Evolutionary conservation across 2,329 filamentous ascomycete genomes (phyloP).

Genomic region (Colletotrichum simmondsii): DNA sequence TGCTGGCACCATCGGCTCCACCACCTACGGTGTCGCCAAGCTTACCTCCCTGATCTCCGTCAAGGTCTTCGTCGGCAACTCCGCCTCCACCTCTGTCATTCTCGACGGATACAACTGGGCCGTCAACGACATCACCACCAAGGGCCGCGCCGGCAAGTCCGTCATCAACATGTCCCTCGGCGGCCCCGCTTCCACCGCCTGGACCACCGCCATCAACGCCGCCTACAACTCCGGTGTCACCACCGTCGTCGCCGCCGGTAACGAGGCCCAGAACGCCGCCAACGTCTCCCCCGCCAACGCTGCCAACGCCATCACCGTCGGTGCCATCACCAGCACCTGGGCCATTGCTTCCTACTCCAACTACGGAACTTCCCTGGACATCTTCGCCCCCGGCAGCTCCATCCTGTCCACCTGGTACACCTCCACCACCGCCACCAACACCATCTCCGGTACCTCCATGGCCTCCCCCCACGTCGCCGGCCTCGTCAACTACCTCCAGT

Average conservation of each 20-base stretch:
- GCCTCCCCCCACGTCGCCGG: slow-evolving; percentile 70
- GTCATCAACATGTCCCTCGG: slow-evolving; percentile 69
- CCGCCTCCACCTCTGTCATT: slow-evolving; percentile 43
- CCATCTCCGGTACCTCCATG: slow-evolving; percentile 71
- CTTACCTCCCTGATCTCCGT: slow-evolving; percentile 53
- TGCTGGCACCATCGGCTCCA: slow-evolving; percentile 56
- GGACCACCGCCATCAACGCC: slow-evolving; percentile 61
- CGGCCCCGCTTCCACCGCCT: slow-evolving; percentile 49
- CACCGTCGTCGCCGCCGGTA: slow-evolving; percentile 66
- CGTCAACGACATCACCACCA: slow-evolving; percentile 54
- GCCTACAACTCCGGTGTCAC: slow-evolving; percentile 60
- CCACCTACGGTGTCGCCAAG: slow-evolving; percentile 59
- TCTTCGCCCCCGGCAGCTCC: slow-evolving; percentile 61
- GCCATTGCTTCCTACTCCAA: slow-evolving; percentile 59
- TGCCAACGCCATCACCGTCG: slow-evolving; percentile 62
- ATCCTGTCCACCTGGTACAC: slow-evolving; percentile 60
- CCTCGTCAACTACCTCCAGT: slow-evolving; percentile 66
- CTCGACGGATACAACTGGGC: slow-evolving; percentile 54
- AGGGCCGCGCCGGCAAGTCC: slow-evolving; percentile 51
- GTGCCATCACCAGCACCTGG: slow-evolving; percentile 55
- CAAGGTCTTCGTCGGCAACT: slow-evolving; percentile 54
- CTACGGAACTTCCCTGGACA: slow-evolving; percentile 58
- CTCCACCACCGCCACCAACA: slow-evolving; percentile 51
- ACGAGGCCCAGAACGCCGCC: slow-evolving; percentile 48
- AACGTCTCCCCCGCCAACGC: slow-evolving; percentile 60